Conservation (phyloP, 768 basidiomycete genomes). For the Cytidiella melzeri region DNA sequence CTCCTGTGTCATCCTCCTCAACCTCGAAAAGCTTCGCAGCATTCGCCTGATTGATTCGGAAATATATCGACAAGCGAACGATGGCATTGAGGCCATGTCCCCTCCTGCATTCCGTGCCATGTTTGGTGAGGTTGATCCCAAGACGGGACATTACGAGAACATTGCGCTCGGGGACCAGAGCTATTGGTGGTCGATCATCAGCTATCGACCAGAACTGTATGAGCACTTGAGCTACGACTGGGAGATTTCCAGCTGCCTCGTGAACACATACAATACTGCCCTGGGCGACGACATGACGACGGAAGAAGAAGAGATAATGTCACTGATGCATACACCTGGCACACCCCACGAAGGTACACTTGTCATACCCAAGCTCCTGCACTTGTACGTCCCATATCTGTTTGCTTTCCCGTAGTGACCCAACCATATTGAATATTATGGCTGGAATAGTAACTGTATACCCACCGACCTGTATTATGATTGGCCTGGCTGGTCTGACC, state of each 20-base stretch:
- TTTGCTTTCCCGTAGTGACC: too few species aligned
- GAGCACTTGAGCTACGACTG: conserved; percentile 40
- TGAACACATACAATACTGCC: conserved; percentile 39
- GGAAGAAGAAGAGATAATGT: conserved; percentile 30
- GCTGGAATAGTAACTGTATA: conserved; percentile 35
- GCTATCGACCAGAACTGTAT: conserved; percentile 34
- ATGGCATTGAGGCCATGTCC: conserved; percentile 27
- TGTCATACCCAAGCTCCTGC: conserved; percentile 41
- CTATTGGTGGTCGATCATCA: conserved; percentile 51
- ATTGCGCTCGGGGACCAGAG: conserved; percentile 47
- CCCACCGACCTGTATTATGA: conserved; percentile 30
- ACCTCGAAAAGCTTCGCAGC: conserved; percentile 37
- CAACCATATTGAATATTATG: background rate
- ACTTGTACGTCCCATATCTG: conserved; percentile 40
- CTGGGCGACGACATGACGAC: conserved; percentile 35
- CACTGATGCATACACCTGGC: conserved; percentile 28
- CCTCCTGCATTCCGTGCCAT: conserved; percentile 38
- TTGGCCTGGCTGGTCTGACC: conserved; percentile 42
- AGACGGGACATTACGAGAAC: conserved; percentile 34
- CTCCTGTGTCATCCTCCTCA: conserved; percentile 48
- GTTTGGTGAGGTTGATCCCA: conserved; percentile 34
- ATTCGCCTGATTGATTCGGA: conserved; percentile 43
- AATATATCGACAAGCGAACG: conserved; percentile 29
- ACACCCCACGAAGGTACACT: conserved; percentile 39
- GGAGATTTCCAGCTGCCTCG: conserved; percentile 43